phyloP scores from a whole-genome alignment of 495 filamentous ascomycete genomes.

The Lepraria neglecta region DNA sequence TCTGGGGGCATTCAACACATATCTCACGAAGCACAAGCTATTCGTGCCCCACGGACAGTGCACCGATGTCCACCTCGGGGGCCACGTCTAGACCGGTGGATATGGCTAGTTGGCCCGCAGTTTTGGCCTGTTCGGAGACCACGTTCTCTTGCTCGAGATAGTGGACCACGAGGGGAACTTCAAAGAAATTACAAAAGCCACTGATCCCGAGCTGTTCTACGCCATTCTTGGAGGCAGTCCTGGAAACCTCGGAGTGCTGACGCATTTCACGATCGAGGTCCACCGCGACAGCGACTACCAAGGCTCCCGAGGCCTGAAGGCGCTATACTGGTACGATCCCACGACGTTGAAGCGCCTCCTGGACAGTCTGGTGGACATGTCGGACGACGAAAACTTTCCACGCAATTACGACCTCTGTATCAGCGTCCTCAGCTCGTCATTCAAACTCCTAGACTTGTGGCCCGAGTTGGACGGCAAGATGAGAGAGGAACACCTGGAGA shows the following conservation, averaged over 20 bases:
- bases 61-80: conserved; percentile 37
- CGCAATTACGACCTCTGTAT: conserved; percentile 40
- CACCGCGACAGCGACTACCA: conserved; percentile 29
- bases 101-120: conserved; percentile 38
- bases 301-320: conserved; percentile 26
- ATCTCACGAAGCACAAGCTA: conserved; percentile 22
- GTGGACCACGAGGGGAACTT: conserved; percentile 36
- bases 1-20: not conserved
- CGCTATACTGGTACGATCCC: conserved; percentile 19
- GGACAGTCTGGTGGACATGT: conserved; percentile 37
- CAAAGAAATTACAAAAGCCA: conserved; percentile 34
- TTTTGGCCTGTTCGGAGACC: conserved; percentile 41
- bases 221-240: conserved; percentile 41
- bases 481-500: conserved; percentile 34
- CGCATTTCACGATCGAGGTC: conserved; percentile 38
- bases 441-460: conserved; percentile 30
- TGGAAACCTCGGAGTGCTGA: conserved; percentile 38
- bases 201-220: conserved; percentile 37
- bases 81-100: conserved; percentile 39
- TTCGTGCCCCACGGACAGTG: conserved; percentile 44
- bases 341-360: not conserved
- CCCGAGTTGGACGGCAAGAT: conserved; percentile 29
- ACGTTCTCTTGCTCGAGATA: conserved; percentile 36
- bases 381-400: conserved; percentile 36
- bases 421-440: conserved; percentile 37